A percentile compares a stretch with the other conserved stretches of the same genome.
phyloP scores from a whole-genome alignment of 805 yeast species.

The Dipodascus albidus region DNA sequence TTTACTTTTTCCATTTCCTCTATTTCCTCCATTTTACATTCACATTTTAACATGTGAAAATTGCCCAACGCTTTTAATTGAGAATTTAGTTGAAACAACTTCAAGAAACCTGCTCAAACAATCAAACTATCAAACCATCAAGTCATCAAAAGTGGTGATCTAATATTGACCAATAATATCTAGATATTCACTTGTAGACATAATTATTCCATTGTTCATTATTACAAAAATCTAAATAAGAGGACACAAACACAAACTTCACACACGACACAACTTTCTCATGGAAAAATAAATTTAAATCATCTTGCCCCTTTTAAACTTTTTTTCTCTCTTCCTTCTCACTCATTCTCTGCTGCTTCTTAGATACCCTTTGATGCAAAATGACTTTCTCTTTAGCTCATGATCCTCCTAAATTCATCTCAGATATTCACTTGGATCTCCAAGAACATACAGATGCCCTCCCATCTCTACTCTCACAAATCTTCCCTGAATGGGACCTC shows the following conservation, averaged over 20 bases:
- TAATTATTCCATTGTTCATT: too few species aligned
- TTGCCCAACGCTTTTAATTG: neutral
- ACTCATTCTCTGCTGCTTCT: too few species aligned
- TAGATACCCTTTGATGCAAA: neutral
- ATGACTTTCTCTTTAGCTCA: neutral
- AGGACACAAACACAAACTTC: neutral
- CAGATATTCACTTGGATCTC: neutral
- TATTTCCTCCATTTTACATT: too few species aligned
- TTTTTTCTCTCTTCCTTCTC: neutral
- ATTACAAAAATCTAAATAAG: too few species aligned
- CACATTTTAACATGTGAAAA: neutral
- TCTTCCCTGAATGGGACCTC: neutral
- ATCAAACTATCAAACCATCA: neutral
- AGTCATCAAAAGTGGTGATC: too few species aligned
- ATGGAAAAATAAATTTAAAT: too few species aligned
- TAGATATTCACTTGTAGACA: too few species aligned
- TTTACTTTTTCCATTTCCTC: too few species aligned
- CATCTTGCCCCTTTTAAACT: neutral
- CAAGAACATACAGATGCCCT: neutral
- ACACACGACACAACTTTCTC: neutral
- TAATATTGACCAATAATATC: too few species aligned
- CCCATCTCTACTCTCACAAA: neutral
- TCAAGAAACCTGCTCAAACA: neutral
- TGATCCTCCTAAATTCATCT: neutral
- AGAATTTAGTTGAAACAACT: too few species aligned